These are phyloP conservation scores for Xerocomus spinulosus DNA, from an alignment of 768 basidiomycete species.

Conservation along the genomic window DNA sequence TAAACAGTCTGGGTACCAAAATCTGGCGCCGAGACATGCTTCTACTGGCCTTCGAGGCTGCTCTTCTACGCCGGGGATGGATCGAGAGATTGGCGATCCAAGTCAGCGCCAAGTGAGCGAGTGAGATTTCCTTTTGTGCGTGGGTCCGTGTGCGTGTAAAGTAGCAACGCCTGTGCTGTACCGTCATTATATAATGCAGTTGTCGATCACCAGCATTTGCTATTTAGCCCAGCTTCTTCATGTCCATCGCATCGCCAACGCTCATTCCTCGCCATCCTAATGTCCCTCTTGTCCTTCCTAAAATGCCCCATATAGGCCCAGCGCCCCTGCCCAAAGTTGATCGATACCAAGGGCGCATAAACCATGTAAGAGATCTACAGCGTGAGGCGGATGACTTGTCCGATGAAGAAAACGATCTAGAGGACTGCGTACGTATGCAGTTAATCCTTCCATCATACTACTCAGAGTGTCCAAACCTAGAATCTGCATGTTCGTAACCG, in stretches of 20 bases:
- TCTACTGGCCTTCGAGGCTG: conserved; percentile 50
- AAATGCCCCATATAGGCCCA: conserved; percentile 61
- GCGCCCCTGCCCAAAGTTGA: conserved; percentile 48
- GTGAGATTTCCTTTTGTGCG: no score
- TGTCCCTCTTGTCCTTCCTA: conserved; percentile 65
- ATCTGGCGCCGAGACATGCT: conserved; percentile 47
- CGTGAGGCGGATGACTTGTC: conserved; percentile 81
- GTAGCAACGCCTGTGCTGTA: no score
- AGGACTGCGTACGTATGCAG: conserved; percentile 53
- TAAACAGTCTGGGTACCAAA: conserved; percentile 25
- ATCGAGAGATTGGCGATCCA: conserved; percentile 45
- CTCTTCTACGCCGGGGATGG: conserved; percentile 40
- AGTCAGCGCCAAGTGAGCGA: conserved; percentile 14
- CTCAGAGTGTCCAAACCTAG: conserved; percentile 32
- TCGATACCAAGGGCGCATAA: conserved; percentile 53
- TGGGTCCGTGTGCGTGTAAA: no score
- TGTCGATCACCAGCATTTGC: no score
- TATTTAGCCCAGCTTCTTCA: no score
- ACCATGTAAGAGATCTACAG: conserved; percentile 60
- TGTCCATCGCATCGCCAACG: conserved; percentile 64
- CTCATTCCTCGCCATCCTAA: conserved; percentile 58
- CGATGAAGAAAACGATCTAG: conserved; percentile 80
- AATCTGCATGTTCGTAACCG: conserved; percentile 57
- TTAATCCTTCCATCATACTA: background rate
- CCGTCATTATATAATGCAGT: no score